Percentiles rank a stretch among this genome's conserved stretches.
Evolutionary conservation across 2,329 filamentous ascomycete genomes (phyloP).

Genomic region (Elsinoe perseae): DNA sequence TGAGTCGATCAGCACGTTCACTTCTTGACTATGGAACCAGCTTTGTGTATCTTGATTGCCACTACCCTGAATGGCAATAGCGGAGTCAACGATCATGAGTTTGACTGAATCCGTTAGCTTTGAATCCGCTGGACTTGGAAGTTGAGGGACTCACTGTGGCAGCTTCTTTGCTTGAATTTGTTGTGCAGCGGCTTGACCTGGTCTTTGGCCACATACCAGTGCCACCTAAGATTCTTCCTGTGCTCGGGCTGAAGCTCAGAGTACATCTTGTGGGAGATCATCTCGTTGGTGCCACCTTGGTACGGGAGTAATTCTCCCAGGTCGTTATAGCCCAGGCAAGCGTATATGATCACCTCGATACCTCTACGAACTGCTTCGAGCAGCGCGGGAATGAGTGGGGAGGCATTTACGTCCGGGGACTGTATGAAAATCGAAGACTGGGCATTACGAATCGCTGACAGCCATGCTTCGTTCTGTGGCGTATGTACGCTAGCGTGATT

Average conservation of each 20-base stretch:
- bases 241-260: slow-evolving; percentile 43
- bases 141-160: slow-evolving; percentile 43
- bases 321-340: slow-evolving; percentile 75
- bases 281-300: slow-evolving; percentile 70
- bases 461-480: slow-evolving; percentile 69
- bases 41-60: slow-evolving; percentile 76
- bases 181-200: slow-evolving; percentile 61
- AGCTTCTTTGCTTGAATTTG: slow-evolving; percentile 56
- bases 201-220: slow-evolving; percentile 68
- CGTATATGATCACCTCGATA: slow-evolving; percentile 59
- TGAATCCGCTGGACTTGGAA: not conserved
- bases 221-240: slow-evolving; percentile 49
- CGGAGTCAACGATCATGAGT: slow-evolving; percentile 63
- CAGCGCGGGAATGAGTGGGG: slow-evolving; percentile 57
- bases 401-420: slow-evolving; percentile 67
- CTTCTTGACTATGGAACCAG: slow-evolving; percentile 71
- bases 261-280: slow-evolving; percentile 56
- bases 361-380: slow-evolving; percentile 58
- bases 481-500: slow-evolving; percentile 54
- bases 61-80: slow-evolving; percentile 63
- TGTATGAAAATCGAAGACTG: slow-evolving; percentile 63
- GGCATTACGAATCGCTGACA: slow-evolving; percentile 61
- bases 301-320: slow-evolving; percentile 66
- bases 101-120: slow-evolving; percentile 45
- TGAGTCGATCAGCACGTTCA: slow-evolving; percentile 68